phyloP scores from a whole-genome alignment of 495 filamentous ascomycete genomes.

The Letharia lupina region DNA sequence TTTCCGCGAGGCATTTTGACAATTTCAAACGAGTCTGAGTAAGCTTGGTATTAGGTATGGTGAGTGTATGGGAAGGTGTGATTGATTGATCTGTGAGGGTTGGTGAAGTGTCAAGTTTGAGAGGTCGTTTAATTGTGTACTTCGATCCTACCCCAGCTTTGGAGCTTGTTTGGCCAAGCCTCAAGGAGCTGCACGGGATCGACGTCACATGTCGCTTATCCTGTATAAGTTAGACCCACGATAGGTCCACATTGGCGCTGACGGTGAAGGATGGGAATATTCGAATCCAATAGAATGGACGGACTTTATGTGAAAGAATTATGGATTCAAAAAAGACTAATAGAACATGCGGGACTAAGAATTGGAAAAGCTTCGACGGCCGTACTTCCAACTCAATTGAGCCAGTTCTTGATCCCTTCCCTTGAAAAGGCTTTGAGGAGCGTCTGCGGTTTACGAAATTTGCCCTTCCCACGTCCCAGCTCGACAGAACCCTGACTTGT shows the following conservation, averaged over 20 bases:
- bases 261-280: not conserved
- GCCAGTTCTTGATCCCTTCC: slow-evolving; percentile 37
- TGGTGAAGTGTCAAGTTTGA: not conserved
- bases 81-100: not conserved
- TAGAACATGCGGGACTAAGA: not conserved
- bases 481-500: not conserved
- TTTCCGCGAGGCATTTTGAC: slow-evolving; percentile 70
- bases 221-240: no score
- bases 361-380: not conserved
- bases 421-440: slow-evolving; percentile 35
- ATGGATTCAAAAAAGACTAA: not conserved
- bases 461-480: not conserved
- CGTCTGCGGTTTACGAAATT: slow-evolving; percentile 25
- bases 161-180: not conserved
- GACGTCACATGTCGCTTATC: not conserved
- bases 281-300: not conserved
- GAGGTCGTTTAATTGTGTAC: slow-evolving; percentile 5
- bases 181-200: slow-evolving; percentile 7
- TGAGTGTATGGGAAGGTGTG: not conserved
- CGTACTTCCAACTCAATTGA: slow-evolving; percentile 25
- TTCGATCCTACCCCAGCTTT: not conserved
- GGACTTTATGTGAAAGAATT: not conserved
- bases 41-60: not conserved
- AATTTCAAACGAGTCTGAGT: slow-evolving; percentile 10
- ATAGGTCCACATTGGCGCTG: no score